phyloP scores from a whole-genome alignment of 1,139 yeast species.

The Meyerozyma elateridarum region DNA sequence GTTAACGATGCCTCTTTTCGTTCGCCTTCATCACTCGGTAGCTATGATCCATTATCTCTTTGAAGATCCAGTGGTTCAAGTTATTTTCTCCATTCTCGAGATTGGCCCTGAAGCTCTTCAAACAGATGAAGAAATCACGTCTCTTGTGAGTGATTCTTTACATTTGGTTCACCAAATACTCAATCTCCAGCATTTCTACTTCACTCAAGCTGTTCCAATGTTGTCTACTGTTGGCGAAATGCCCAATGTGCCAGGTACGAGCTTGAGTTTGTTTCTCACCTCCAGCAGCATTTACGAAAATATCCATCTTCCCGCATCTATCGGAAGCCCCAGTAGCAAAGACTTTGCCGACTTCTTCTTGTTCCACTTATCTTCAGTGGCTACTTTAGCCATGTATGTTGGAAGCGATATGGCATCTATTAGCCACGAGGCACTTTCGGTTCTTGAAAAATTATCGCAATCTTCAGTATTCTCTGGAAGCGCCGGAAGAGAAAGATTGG shows the following conservation, averaged over 20 bases:
- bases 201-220: constrained; percentile 23
- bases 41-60: constrained; percentile 59
- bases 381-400: constrained; percentile 66
- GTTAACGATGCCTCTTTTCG: constrained; percentile 31
- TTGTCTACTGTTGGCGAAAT: constrained; percentile 20
- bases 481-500: constrained; percentile 18
- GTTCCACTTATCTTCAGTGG: constrained; percentile 62
- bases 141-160: constrained; percentile 27
- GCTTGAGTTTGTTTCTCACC: constrained; percentile 23
- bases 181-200: constrained; percentile 45
- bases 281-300: constrained; percentile 45
- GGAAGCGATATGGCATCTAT: constrained; percentile 50
- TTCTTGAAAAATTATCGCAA: constrained; percentile 48
- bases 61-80: constrained; percentile 50
- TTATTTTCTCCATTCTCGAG: constrained; percentile 49
- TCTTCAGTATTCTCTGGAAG: constrained; percentile 42
- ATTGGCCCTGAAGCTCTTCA: constrained; percentile 52
- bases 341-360: constrained; percentile 69
- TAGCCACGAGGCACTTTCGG: constrained; percentile 48
- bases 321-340: constrained; percentile 59
- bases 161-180: constrained; percentile 46
- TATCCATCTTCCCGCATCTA: constrained; percentile 43
- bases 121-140: constrained; percentile 23
- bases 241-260: constrained; percentile 22
- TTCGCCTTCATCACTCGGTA: constrained; percentile 65